These are phyloP conservation scores for Lactarius hengduanensis DNA, from an alignment of 768 basidiomycete species.

Conservation along the genomic window DNA sequence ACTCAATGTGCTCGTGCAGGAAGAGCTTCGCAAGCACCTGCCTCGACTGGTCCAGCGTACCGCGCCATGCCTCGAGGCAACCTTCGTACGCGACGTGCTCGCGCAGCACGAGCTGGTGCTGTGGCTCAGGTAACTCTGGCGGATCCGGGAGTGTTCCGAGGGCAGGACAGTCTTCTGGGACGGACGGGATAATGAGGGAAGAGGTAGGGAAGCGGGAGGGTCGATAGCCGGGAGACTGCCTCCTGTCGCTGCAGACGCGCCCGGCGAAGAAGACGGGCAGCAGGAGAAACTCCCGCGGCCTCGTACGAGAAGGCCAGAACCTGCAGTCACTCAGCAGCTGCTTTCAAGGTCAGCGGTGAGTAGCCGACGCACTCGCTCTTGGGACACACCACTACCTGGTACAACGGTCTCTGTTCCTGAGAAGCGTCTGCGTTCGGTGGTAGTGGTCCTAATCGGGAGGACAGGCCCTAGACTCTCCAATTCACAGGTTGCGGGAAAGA, in stretches of 20 bases:
- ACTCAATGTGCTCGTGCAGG: constrained; percentile 18
- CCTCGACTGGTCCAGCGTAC: constrained; percentile 14
- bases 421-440: background rate
- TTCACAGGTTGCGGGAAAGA: constrained; percentile 7
- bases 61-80: constrained; percentile 23
- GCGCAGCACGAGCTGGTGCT: constrained; percentile 10
- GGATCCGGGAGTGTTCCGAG: constrained; percentile 16
- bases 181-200: constrained; percentile 1
- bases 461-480: background rate
- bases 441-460: background rate
- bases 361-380: constrained; percentile 13
- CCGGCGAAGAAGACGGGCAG: constrained; percentile 11
- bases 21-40: constrained; percentile 21
- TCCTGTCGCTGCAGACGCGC: background rate
- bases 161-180: constrained; percentile 2
- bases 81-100: constrained; percentile 17
- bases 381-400: background rate
- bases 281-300: background rate
- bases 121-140: constrained; percentile 9
- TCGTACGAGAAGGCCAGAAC: constrained; percentile 16
- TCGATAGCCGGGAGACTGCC: background rate
- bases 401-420: background rate
- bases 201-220: constrained; percentile 4
- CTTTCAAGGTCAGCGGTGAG: background rate
- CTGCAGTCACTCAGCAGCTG: background rate